phyloP scores from a whole-genome alignment of 768 basidiomycete species.

The Leccinellum luteum region DNA sequence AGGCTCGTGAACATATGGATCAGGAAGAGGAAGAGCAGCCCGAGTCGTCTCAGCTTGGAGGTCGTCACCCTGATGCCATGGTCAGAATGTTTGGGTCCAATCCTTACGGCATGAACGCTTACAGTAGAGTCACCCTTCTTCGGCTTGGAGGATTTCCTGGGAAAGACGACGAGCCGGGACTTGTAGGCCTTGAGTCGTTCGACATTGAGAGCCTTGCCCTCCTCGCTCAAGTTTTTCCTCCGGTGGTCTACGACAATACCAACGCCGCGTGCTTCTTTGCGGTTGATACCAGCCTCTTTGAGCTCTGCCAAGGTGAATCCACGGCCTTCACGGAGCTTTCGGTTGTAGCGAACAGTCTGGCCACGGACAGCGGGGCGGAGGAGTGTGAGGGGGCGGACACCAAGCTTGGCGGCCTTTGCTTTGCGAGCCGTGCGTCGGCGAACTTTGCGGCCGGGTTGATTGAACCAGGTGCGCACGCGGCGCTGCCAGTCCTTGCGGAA shows the following conservation, averaged over 20 bases:
- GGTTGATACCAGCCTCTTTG: slow-evolving; percentile 92
- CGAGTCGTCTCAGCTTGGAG: slow-evolving; percentile 78
- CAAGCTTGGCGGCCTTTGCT: slow-evolving; percentile 84
- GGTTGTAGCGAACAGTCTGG: slow-evolving; percentile 97
- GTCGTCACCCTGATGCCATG: slow-evolving; percentile 63
- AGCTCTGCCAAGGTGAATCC: slow-evolving; percentile 94
- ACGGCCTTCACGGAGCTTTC: slow-evolving; percentile 93
- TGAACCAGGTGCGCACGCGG: slow-evolving; percentile 96
- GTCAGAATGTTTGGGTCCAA: slow-evolving; percentile 4
- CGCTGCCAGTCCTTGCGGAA: slow-evolving; percentile 99
- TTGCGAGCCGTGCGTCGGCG: slow-evolving; percentile 91
- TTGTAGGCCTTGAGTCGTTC: slow-evolving; percentile 94
- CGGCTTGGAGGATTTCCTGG: slow-evolving; percentile 90
- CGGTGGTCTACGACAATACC: slow-evolving; percentile 98
- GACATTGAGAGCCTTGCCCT: slow-evolving; percentile 94
- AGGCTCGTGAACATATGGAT: slow-evolving; percentile 64
- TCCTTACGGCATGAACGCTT: slow-evolving; percentile 30
- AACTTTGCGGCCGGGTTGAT: slow-evolving; percentile 98
- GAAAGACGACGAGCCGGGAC: slow-evolving; percentile 91
- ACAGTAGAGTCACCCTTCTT: slow-evolving; percentile 95
- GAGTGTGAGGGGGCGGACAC: slow-evolving; percentile 86
- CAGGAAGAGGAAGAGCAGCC: slow-evolving; percentile 61
- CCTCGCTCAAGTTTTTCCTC: slow-evolving; percentile 93
- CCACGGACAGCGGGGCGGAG: slow-evolving; percentile 97
- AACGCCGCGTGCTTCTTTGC: slow-evolving; percentile 88